Conservation (phyloP, 1,139 yeast genomes). For the Geotrichum bryndzae region DNA sequence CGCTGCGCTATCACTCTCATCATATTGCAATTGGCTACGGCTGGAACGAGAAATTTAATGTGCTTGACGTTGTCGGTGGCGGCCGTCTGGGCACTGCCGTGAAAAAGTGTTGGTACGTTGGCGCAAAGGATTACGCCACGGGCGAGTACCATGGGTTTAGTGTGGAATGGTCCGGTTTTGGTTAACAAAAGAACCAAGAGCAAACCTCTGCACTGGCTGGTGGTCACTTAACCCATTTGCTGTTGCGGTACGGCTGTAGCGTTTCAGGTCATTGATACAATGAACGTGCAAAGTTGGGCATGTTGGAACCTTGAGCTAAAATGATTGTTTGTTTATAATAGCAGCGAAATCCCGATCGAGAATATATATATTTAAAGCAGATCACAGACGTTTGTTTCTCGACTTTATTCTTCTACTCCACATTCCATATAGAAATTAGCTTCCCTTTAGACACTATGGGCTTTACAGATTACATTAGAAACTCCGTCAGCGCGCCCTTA, state of each 20-base stretch:
- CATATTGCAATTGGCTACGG: slow-evolving; percentile 57
- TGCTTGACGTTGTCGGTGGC: slow-evolving; percentile 62
- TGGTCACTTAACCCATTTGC: neutral
- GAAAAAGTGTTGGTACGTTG: slow-evolving; percentile 75
- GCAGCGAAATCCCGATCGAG: neutral
- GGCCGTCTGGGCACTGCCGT: slow-evolving; percentile 92
- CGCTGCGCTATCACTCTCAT: slow-evolving; percentile 84
- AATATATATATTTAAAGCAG: neutral
- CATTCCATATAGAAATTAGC: neutral
- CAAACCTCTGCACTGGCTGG: neutral
- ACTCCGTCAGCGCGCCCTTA: neutral
- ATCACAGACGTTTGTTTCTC: neutral
- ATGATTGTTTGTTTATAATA: neutral
- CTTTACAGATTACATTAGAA: slow-evolving; percentile 3
- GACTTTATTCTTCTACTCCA: neutral
- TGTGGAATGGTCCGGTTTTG: slow-evolving; percentile 42
- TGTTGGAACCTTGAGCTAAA: neutral
- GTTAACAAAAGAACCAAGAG: slow-evolving; percentile 21
- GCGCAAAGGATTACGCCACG: slow-evolving; percentile 33
- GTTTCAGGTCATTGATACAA: neutral
- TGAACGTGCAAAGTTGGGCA: neutral
- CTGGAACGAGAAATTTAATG: slow-evolving; percentile 46
- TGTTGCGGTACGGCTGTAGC: neutral
- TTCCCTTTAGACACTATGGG: slow-evolving; percentile 2
- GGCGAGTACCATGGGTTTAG: slow-evolving; percentile 31